A percentile compares a stretch with the other conserved stretches of the same genome.
These are phyloP conservation scores for Notholithocarpus densiflorus DNA, from an alignment of 306 rosid genomes.

Conservation along the genomic window DNA sequence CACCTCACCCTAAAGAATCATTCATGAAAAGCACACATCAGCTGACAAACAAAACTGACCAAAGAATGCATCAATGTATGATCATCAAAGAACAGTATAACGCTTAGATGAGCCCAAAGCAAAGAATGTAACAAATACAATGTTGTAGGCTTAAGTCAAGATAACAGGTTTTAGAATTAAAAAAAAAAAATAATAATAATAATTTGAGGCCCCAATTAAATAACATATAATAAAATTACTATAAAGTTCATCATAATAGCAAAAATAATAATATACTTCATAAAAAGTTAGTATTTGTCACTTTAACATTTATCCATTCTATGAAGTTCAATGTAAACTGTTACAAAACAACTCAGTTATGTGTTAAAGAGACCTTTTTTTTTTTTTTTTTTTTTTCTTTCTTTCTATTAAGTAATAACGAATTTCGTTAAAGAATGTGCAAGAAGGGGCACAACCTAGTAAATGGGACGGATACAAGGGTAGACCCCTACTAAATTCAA, in stretches of 20 bases:
- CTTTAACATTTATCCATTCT: background rate
- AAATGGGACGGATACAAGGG: too few relatives aligned
- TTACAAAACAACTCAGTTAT: background rate
- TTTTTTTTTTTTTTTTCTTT: too few relatives aligned
- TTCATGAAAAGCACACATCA: background rate
- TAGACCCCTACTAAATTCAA: too few relatives aligned
- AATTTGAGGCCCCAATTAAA: background rate
- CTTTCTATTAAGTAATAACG: too few relatives aligned
- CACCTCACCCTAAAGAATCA: background rate
- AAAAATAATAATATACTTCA: background rate
- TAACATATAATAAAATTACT: background rate
- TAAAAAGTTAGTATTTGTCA: background rate
- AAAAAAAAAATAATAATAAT: background rate
- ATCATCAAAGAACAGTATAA: background rate
- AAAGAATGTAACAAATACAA: background rate
- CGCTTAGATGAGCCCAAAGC: background rate
- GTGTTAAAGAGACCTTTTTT: background rate
- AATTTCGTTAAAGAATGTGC: too few relatives aligned
- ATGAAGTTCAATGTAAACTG: background rate
- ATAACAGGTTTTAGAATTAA: background rate
- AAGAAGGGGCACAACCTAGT: too few relatives aligned
- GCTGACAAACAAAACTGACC: background rate
- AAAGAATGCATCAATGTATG: background rate
- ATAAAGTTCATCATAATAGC: background rate
- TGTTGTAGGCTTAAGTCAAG: background rate